Base-by-base conservation (phyloP, 495 filamentous ascomycete species). In the Emericellopsis terricola region DNA sequence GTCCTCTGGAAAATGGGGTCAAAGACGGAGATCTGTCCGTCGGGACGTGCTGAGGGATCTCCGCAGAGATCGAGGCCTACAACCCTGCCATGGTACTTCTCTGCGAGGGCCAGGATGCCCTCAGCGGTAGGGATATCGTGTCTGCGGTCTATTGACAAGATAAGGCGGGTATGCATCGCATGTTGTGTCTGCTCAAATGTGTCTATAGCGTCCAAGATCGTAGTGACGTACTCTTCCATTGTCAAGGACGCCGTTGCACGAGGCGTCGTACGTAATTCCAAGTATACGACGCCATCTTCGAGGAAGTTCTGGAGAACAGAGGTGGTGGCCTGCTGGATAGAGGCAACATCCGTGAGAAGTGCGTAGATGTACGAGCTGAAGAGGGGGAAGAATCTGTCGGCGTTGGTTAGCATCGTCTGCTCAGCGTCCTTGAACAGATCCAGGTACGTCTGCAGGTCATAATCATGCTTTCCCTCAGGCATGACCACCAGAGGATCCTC, bases 31-130 rank as follows among this genome's bases (percentile, higher is more conserved):
- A 82, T 59, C 19, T 75, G 64, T 9, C 73, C 71, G 2, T 6
- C 3, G 8, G 17, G 31, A 19, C 31, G 31, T 37, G 62, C 63
- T 7, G 60, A 55, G 11, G 83, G 81, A 44, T 92, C 71, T 4
- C 83, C 81, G 53, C 81, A 86, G 9, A 91, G 62, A 50, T 91
- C 82, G 29, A 92, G 47, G 20, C 76, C 83, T 0, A 89, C 78
- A 29, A 89, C 71, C 18, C 52, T 50, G 23, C 33, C 18, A 3
- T 49, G 52, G 52, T 76, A 73, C 29, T 54, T 48, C 19, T 67
- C 48, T 0, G 76, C 77, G 0, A 91, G 64, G 15, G 71, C 55
- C 36, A 87, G 61, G 29, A 71, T 64, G 24, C 73, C 59, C 24
- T 51, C 34, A 0, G 80, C 81, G 41, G 74, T 62, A 8, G 52